Percentiles rank a stretch among this genome's conserved stretches.
phyloP scores from a whole-genome alignment of 306 rosid species.

The Cucumis sativus region Cucumber_9930_V3 NC_026659.2:24281001-24281500 shows the following conservation, averaged over 20 bases:
- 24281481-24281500: not conserved
- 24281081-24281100: too few relatives aligned
- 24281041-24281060: too few relatives aligned
- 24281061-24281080: too few relatives aligned
- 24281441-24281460: not conserved
- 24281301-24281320: not conserved
- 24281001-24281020: too few relatives aligned
- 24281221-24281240: too few relatives aligned
- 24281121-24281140: too few relatives aligned
- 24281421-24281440: not conserved
- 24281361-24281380: not conserved
- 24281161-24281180: too few relatives aligned
- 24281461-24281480: not conserved
- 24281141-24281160: too few relatives aligned
- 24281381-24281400: not conserved
- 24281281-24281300: not conserved
- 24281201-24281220: not conserved
- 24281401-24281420: not conserved
- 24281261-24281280: not conserved
- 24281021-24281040: too few relatives aligned
- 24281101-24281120: too few relatives aligned
- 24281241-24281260: not conserved
- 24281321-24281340: not conserved
- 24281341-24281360: not conserved
- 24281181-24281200: not conserved